A percentile compares a stretch with the other conserved stretches of the same genome.
These are phyloP conservation scores for Dactylorhiza incarnata DNA, from an alignment of 106 monocot genomes.

Conservation along the genomic window DNA sequence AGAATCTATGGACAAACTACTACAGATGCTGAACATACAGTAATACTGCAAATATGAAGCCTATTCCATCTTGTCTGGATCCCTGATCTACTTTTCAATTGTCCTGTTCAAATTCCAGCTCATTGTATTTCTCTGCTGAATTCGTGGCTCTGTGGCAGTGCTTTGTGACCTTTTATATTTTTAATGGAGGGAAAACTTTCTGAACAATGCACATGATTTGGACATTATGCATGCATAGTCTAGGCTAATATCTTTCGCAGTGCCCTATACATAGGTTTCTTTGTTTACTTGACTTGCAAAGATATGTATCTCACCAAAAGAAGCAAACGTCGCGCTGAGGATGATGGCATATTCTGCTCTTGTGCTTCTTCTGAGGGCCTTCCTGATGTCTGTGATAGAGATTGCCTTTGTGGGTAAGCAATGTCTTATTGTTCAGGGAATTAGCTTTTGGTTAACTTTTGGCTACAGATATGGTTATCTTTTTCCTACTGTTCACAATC, in stretches of 20 bases:
- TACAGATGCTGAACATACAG: neutral
- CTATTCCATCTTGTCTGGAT: neutral
- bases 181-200: neutral
- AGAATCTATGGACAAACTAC: neutral
- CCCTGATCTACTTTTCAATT: neutral
- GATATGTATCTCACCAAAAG: conserved; percentile 81
- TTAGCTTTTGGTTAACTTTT: neutral
- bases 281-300: conserved; percentile 27
- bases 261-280: neutral
- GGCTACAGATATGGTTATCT: neutral
- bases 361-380: conserved; percentile 36
- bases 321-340: conserved; percentile 48
- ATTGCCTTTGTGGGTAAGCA: conserved; percentile 92
- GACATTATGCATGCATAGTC: neutral
- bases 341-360: conserved; percentile 97
- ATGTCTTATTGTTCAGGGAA: neutral
- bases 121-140: neutral
- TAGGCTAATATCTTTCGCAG: neutral
- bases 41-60: neutral
- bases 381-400: conserved; percentile 43
- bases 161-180: neutral
- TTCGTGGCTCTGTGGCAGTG: neutral
- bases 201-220: neutral
- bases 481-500: neutral
- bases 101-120: neutral